phyloP scores from a whole-genome alignment of 179 eudicot species.

The Pouteria campechiana region DNA sequence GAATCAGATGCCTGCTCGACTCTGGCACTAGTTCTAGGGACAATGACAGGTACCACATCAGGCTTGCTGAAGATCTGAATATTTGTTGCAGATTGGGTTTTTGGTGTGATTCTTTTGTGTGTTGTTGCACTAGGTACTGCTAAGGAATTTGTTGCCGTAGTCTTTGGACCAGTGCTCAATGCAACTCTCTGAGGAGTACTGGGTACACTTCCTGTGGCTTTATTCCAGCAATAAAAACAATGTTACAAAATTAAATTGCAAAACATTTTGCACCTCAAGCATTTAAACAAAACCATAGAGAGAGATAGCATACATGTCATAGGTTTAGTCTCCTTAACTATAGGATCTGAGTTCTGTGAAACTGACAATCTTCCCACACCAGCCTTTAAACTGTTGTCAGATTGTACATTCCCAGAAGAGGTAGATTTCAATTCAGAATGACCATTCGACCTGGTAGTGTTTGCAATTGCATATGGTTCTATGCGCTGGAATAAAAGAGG shows the following conservation, averaged over 20 bases:
- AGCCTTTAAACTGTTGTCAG: slow-evolving; percentile 51
- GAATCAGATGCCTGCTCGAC: slow-evolving; percentile 56
- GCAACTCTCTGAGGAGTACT: slow-evolving; percentile 57
- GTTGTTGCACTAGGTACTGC: slow-evolving; percentile 30
- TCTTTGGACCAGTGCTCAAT: slow-evolving; percentile 46
- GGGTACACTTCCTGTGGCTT: slow-evolving; percentile 60
- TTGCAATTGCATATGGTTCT: slow-evolving; percentile 69
- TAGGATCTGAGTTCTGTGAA: slow-evolving; percentile 55
- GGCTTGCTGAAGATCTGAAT: slow-evolving; percentile 37
- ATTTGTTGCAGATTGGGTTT: slow-evolving; percentile 41
- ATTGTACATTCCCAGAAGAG: slow-evolving; percentile 32
- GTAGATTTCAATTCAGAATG: slow-evolving; percentile 43
- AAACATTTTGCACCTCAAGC: background rate
- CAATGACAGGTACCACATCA: slow-evolving; percentile 63
- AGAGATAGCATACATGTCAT: slow-evolving; percentile 45
- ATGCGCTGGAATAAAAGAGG: slow-evolving; percentile 54
- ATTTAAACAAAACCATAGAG: too few species aligned
- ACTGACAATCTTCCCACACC: slow-evolving; percentile 50
- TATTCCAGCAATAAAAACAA: slow-evolving; percentile 13
- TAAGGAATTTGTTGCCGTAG: slow-evolving; percentile 23
- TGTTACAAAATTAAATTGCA: slow-evolving; percentile 6
- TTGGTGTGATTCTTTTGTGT: slow-evolving; percentile 45
- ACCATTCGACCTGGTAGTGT: slow-evolving; percentile 33
- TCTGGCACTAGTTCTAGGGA: slow-evolving; percentile 65
- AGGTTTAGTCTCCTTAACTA: slow-evolving; percentile 58